phyloP scores from a whole-genome alignment of 2,329 filamentous ascomycete species.

The Huntiella savannae region DNA sequence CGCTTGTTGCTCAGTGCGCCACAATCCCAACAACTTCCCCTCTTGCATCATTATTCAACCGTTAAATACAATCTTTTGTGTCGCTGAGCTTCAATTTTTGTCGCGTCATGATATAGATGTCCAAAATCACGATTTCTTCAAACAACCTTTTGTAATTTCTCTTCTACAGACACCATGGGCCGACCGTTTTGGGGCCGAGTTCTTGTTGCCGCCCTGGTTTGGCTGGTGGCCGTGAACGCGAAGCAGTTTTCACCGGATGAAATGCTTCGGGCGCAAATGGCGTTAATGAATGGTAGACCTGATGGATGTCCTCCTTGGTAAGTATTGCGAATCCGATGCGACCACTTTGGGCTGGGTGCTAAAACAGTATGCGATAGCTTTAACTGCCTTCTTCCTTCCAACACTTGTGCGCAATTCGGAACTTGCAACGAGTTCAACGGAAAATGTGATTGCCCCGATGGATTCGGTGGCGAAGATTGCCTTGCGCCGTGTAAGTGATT shows the following conservation, averaged over 20 bases:
- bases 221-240: neutral
- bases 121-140: too few relatives aligned
- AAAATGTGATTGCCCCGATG: conserved; percentile 78
- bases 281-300: conserved; percentile 54
- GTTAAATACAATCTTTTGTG: too few relatives aligned
- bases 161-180: neutral
- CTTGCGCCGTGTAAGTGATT: conserved; percentile 47
- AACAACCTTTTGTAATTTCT: neutral
- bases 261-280: conserved; percentile 45
- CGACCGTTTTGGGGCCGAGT: neutral
- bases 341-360: conserved; percentile 14
- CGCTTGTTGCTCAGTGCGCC: too few relatives aligned
- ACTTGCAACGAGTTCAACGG: conserved; percentile 78
- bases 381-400: conserved; percentile 89
- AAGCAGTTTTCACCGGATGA: conserved; percentile 43
- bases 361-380: conserved; percentile 41
- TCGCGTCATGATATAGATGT: too few relatives aligned
- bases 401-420: conserved; percentile 79
- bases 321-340: conserved; percentile 15
- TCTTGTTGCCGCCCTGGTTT: neutral
- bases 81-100: too few relatives aligned
- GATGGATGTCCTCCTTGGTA: conserved; percentile 64
- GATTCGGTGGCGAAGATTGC: conserved; percentile 89
- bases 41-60: too few relatives aligned
- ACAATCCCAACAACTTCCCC: too few relatives aligned